Evolutionary conservation across 495 filamentous ascomycete species (phyloP).

Genomic region (Copromyces sp.): DNA sequence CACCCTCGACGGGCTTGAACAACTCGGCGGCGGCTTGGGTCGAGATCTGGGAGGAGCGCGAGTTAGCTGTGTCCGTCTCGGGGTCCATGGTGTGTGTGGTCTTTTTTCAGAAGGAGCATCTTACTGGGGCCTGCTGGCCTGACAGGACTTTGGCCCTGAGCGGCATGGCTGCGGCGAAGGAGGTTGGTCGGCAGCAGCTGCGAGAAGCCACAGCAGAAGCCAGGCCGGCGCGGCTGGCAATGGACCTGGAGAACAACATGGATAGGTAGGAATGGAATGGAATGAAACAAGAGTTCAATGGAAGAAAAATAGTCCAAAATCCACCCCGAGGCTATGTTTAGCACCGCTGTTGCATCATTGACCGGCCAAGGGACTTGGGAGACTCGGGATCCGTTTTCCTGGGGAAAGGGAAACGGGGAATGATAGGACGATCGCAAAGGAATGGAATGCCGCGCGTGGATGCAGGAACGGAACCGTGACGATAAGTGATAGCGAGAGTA

Average conservation of each 20-base stretch:
- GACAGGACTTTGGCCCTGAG: conserved; percentile 72
- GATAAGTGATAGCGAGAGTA: background rate
- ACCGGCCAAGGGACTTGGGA: conserved; percentile 1
- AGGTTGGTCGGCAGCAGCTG: conserved; percentile 17
- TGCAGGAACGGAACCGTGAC: background rate
- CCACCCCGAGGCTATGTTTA: background rate
- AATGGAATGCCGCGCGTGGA: background rate
- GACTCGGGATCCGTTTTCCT: background rate
- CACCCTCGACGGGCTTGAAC: conserved; percentile 41
- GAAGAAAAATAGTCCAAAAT: background rate
- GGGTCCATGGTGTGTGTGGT: background rate
- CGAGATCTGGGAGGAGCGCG: conserved; percentile 43
- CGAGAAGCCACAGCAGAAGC: conserved; percentile 30
- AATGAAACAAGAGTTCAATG: background rate
- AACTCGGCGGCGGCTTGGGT: conserved; percentile 21
- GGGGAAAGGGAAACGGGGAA: background rate
- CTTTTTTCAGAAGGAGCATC: background rate
- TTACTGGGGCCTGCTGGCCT: conserved; percentile 45
- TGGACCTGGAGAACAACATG: conserved; percentile 26
- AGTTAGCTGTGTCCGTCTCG: background rate
- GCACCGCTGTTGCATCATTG: background rate
- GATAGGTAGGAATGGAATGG: conserved; percentile 13
- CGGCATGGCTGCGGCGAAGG: conserved; percentile 55
- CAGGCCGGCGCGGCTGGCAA: conserved; percentile 29
- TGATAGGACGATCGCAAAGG: background rate